Conservation (phyloP, 2,329 filamentous ascomycete genomes). For the Epichloe coenophiala region DNA sequence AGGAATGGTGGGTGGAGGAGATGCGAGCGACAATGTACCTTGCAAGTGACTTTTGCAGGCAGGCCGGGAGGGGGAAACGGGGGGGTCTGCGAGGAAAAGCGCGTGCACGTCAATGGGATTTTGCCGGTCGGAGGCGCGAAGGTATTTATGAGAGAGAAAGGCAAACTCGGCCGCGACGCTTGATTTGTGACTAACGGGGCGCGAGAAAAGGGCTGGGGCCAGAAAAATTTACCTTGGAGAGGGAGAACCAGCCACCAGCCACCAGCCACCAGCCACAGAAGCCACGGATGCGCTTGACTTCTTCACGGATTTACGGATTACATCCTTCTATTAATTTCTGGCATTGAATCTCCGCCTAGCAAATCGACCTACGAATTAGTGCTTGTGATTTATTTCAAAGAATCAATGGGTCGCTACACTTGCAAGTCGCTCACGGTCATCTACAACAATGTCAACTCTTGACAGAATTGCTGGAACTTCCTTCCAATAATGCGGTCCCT, state of each 20-base stretch:
- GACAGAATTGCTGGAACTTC: too few relatives aligned
- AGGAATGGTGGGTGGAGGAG: neutral
- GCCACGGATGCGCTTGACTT: neutral
- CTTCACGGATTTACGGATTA: too few relatives aligned
- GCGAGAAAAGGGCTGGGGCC: conserved; percentile 15
- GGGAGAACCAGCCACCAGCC: conserved; percentile 6
- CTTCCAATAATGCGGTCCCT: too few relatives aligned
- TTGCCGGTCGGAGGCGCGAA: conserved; percentile 29
- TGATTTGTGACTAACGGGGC: conserved; percentile 27
- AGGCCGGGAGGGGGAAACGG: conserved; percentile 10
- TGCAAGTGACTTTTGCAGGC: conserved; percentile 11
- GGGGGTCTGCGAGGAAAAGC: conserved; percentile 27
- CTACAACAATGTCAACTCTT: too few relatives aligned
- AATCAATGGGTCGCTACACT: too few relatives aligned
- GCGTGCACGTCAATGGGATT: conserved; percentile 32
- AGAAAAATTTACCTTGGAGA: conserved; percentile 24
- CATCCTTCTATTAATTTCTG: too few relatives aligned
- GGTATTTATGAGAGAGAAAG: conserved; percentile 32
- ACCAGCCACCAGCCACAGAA: conserved; percentile 2
- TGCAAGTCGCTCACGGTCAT: too few relatives aligned
- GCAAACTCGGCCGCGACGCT: conserved; percentile 19
- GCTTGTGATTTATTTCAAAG: too few relatives aligned
- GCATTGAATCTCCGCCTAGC: too few relatives aligned
- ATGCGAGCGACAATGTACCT: conserved; percentile 2
- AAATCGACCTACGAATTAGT: too few relatives aligned